A percentile compares a stretch with the other conserved stretches of the same genome.
Evolutionary conservation across 2,329 filamentous ascomycete species (phyloP).

Genomic region (Plenodomus tracheiphilus): DNA sequence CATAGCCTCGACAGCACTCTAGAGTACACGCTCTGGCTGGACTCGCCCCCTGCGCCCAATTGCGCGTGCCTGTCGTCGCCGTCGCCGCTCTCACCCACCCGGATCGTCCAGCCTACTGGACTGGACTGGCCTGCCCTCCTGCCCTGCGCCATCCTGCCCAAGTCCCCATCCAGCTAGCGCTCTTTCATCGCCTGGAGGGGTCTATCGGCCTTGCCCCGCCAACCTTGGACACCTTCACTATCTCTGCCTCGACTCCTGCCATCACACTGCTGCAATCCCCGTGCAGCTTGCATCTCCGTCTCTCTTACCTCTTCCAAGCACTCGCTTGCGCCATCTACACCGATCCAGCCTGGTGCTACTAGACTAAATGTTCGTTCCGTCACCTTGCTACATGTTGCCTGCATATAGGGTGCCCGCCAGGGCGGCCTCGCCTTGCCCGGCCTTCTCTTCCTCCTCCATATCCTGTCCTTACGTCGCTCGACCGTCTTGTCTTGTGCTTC

Average conservation of each 20-base stretch:
- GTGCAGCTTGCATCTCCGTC: constrained; percentile 16
- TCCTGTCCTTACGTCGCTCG: constrained; percentile 26
- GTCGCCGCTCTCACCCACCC: background rate
- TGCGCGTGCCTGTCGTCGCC: constrained; percentile 6
- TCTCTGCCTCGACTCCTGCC: constrained; percentile 22
- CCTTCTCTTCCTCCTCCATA: constrained; percentile 19
- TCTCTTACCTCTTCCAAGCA: constrained; percentile 19
- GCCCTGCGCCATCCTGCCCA: constrained; percentile 4
- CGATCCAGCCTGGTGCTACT: constrained; percentile 30
- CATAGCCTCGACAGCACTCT: too few relatives aligned
- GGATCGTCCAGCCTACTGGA: too few relatives aligned
- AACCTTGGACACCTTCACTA: constrained; percentile 27
- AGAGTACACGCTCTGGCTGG: constrained; percentile 16
- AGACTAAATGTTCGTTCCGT: constrained; percentile 47
- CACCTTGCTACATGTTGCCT: constrained; percentile 40
- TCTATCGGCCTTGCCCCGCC: constrained; percentile 36
- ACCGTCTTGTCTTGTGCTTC: constrained; percentile 33
- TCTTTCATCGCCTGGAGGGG: constrained; percentile 34
- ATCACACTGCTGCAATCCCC: constrained; percentile 18
- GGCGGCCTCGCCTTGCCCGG: constrained; percentile 28
- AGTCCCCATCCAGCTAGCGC: constrained; percentile 36
- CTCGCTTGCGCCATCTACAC: constrained; percentile 29
- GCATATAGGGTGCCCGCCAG: constrained; percentile 31
- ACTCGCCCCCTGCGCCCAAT: constrained; percentile 8
- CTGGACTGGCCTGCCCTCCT: background rate